Percentiles rank a stretch among this genome's conserved stretches.
phyloP scores from a whole-genome alignment of 805 yeast species.

The Ogataea paradorogensis region DNA sequence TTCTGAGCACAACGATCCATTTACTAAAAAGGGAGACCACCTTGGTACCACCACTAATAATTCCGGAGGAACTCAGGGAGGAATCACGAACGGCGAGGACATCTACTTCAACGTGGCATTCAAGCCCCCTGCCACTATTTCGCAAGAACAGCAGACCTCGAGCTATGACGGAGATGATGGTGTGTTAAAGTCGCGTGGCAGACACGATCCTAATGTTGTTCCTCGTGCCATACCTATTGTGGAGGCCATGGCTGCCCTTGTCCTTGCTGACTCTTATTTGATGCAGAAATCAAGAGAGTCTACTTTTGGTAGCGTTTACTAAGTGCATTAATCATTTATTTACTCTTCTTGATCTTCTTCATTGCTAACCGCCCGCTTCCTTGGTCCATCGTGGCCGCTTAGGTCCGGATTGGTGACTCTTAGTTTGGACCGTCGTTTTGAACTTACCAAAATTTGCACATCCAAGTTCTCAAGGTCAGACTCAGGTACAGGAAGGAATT shows the following conservation, averaged over 20 bases:
- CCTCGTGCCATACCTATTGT: conserved; percentile 99
- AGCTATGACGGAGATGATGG: conserved; percentile 88
- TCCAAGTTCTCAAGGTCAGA: conserved; percentile 51
- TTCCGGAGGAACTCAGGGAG: conserved; percentile 98
- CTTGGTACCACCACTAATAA: conserved; percentile 86
- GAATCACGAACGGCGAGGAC: conserved; percentile 94
- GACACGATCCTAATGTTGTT: conserved; percentile 98
- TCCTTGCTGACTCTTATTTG: conserved; percentile 79
- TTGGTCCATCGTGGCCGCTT: conserved; percentile 14
- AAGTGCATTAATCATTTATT: conserved; percentile 6
- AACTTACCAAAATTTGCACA: conserved; percentile 69
- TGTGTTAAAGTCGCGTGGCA: conserved; percentile 89
- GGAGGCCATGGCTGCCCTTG: conserved; percentile 97
- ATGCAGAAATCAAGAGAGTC: conserved; percentile 83
- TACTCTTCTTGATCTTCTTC: conserved; percentile 21
- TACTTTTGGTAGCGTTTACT: conserved; percentile 36
- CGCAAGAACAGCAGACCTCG: conserved; percentile 86
- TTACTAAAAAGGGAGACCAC: conserved; percentile 56
- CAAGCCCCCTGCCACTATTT: conserved; percentile 97
- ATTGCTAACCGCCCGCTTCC: conserved; percentile 31
- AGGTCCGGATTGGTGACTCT: conserved; percentile 65
- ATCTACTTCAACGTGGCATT: conserved; percentile 94
- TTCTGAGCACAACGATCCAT: conserved; percentile 90
- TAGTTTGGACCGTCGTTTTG: conserved; percentile 57
- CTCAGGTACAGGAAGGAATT: conserved; percentile 26